Conservation (phyloP, 352 stramenopile genomes). For the Globisporangium megalacanthum region DNA sequence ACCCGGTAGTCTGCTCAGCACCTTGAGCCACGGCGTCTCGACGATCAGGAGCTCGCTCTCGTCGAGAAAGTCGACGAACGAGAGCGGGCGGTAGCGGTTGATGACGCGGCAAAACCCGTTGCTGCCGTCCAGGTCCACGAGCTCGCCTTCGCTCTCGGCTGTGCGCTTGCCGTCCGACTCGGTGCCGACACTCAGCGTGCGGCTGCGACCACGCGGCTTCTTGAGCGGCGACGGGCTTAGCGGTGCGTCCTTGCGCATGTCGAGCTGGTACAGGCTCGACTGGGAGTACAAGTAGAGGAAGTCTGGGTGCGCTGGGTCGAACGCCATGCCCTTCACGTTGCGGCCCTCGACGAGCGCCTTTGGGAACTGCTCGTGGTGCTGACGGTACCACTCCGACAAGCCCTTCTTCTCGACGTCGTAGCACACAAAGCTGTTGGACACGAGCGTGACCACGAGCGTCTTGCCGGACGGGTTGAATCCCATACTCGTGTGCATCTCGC, state of each 20-base stretch:
- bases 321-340: conserved; percentile 77
- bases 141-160: conserved; percentile 48
- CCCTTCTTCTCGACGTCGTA: conserved; percentile 84
- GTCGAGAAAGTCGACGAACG: conserved; percentile 77
- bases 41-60: conserved; percentile 75
- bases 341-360: conserved; percentile 69
- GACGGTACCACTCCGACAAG: conserved; percentile 64
- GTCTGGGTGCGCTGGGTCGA: conserved; percentile 71
- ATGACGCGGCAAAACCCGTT: conserved; percentile 69
- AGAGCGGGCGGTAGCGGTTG: conserved; percentile 80
- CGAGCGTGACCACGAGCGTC: conserved; percentile 72
- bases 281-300: conserved; percentile 79
- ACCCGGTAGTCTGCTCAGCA: conserved; percentile 72
- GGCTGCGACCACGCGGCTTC: conserved; percentile 34
- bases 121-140: conserved; percentile 42
- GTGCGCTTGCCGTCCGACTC: conserved; percentile 44
- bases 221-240: conserved; percentile 23
- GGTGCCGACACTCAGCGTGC: conserved; percentile 52
- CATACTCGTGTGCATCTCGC: conserved; percentile 76
- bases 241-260: conserved; percentile 46
- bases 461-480: conserved; percentile 72
- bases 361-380: conserved; percentile 61
- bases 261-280: conserved; percentile 76
- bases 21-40: conserved; percentile 84
- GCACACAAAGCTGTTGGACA: conserved; percentile 81